Evolutionary conservation across 2,329 filamentous ascomycete genomes (phyloP), one percentile per base, ranked within the genome.

Genomic region (Aspergillus fischeri): DNA sequence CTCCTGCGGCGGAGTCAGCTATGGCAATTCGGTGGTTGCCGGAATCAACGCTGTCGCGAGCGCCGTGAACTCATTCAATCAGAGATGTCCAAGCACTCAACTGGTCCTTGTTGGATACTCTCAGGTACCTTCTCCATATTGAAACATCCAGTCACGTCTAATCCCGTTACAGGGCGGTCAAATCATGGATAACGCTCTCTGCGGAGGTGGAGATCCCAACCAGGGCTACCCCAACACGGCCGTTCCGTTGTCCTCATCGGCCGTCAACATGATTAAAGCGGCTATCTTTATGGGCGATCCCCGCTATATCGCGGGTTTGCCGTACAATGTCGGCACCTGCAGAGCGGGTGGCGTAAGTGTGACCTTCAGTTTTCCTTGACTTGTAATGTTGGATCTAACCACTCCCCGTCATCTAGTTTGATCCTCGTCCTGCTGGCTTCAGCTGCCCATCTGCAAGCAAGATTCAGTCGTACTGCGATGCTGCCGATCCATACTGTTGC

Each of bases 281-380:
- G 83, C 81, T 14, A 86, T 88, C 62, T 83, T 87, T 68, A 83
- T 87, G 80, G 86, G 86, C 6, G 81, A 86, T 64, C 86, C 86
- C 3, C 78, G 84, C 57, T 82, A 83, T 63, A 74, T 78, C 7
- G 70, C 73, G 5, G 84, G 84, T 2, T 74, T 84, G 25, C 70
- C 83, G 1, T 88, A 85, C 68, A 79, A 86, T 52, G 82, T 86
- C 51, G 85, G 85, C 25, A 86, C 83, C 8, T 87, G 84, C 74
- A 72, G 65, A 38, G 81, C 82, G 38, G 73, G 77, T 60, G 85
- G 85, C 27, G 84, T 87, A 81, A 77, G 82, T 78, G 47, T 35
- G 21, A 20, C 7, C 11, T 47, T 29, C 3, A 28, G 3, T 42
- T n/a, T 42, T 21, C 21, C 32, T 25, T 56, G 27, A 49, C 32